Conservation (phyloP, 1,284 basidiomycete species). For the Moesziomyces sp. region DNA sequence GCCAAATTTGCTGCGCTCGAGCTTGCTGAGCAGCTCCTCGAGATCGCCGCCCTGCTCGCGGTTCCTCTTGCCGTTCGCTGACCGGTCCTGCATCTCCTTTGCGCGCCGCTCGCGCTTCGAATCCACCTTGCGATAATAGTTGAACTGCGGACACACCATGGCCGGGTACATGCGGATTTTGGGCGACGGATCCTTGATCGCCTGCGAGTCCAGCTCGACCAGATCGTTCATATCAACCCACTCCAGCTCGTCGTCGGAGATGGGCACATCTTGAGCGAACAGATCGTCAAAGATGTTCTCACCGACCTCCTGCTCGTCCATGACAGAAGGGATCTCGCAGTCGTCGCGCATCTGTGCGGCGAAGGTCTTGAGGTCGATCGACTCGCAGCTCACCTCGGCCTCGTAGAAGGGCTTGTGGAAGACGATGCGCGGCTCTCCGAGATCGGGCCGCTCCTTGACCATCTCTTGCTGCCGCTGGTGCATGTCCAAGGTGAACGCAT, state of each 20-base stretch:
- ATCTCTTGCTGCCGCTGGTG: slow-evolving; percentile 90
- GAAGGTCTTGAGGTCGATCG: slow-evolving; percentile 81
- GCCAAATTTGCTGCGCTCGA: slow-evolving; percentile 79
- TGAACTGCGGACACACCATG: slow-evolving; percentile 82
- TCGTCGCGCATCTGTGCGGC: slow-evolving; percentile 76
- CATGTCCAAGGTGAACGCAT: slow-evolving; percentile 85
- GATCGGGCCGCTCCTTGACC: slow-evolving; percentile 68
- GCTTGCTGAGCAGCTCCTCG: slow-evolving; percentile 32
- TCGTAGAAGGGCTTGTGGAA: slow-evolving; percentile 88
- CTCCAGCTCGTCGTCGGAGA: slow-evolving; percentile 51
- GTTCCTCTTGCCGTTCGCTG: background rate
- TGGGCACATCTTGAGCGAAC: slow-evolving; percentile 34
- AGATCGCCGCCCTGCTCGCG: slow-evolving; percentile 7
- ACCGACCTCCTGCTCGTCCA: slow-evolving; percentile 59
- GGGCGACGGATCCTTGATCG: slow-evolving; percentile 66
- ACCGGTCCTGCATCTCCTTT: slow-evolving; percentile 34
- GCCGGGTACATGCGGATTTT: slow-evolving; percentile 78
- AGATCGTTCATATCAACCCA: slow-evolving; percentile 89
- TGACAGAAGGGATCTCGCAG: slow-evolving; percentile 31
- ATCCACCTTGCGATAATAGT: slow-evolving; percentile 73
- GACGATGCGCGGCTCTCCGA: slow-evolving; percentile 69
- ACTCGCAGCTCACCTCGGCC: slow-evolving; percentile 84
- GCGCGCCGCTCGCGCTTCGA: slow-evolving; percentile 71
- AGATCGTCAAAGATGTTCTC: slow-evolving; percentile 52
- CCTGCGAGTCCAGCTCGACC: slow-evolving; percentile 77